phyloP scores from a whole-genome alignment of 345 rosid species.

The Aquilaria yunnanensis region DNA sequence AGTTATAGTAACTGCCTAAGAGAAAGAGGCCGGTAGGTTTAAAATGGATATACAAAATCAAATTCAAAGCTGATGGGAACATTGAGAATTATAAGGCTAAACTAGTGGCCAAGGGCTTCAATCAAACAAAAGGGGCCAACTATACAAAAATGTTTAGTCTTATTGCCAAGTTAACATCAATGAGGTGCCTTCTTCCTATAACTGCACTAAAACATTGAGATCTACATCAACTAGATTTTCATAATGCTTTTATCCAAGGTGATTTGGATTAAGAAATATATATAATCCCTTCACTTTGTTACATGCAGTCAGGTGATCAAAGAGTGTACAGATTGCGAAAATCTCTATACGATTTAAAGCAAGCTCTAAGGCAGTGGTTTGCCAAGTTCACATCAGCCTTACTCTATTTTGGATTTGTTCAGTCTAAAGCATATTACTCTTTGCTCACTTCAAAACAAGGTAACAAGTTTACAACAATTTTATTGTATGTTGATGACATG shows the following conservation, averaged over 20 bases:
- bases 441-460: background rate
- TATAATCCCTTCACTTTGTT: background rate
- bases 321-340: background rate
- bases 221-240: too few species aligned
- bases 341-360: background rate
- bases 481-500: too few species aligned
- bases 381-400: background rate
- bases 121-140: background rate
- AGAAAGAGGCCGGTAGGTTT: background rate
- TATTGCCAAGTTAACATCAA: background rate
- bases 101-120: background rate
- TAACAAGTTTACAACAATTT: too few species aligned
- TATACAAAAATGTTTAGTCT: background rate
- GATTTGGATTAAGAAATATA: background rate
- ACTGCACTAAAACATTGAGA: background rate
- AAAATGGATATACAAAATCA: background rate
- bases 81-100: background rate
- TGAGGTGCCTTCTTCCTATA: background rate
- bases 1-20: too few species aligned
- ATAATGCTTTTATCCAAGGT: background rate
- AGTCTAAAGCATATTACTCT: background rate
- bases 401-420: background rate
- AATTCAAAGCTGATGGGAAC: background rate
- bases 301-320: too few species aligned
- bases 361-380: background rate